These are phyloP conservation scores for Pleurotus cornucopiae DNA, from an alignment of 768 basidiomycete genomes.

Conservation along the genomic window DNA sequence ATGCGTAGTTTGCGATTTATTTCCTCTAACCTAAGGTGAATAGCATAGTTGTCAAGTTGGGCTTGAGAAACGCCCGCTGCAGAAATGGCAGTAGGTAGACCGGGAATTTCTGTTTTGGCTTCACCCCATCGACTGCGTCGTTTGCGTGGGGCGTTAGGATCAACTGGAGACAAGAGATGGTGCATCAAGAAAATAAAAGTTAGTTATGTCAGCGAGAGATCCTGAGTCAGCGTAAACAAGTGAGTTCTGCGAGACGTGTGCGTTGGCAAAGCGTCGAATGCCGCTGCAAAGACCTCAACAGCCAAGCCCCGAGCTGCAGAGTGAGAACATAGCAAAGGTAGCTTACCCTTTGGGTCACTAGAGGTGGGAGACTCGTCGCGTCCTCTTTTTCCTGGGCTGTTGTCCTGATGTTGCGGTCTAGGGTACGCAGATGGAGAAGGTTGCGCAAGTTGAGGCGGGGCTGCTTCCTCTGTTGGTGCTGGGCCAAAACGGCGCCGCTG, in stretches of 20 bases:
- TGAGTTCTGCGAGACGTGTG: conserved; percentile 21
- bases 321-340: conserved; percentile 14
- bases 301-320: conserved; percentile 11
- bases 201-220: conserved; percentile 52
- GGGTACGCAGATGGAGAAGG: conserved; percentile 86
- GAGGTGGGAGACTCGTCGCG: conserved; percentile 64
- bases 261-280: conserved; percentile 15
- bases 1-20: conserved; percentile 92
- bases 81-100: conserved; percentile 90
- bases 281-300: conserved; percentile 17
- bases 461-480: conserved; percentile 74
- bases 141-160: conserved; percentile 86
- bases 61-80: conserved; percentile 91
- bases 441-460: conserved; percentile 82
- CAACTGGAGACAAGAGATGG: conserved; percentile 50
- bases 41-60: conserved; percentile 97
- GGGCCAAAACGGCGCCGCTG: conserved; percentile 90
- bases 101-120: conserved; percentile 85
- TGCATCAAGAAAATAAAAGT: conserved; percentile 32
- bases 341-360: conserved; percentile 74
- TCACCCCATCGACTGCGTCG: conserved; percentile 98
- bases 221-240: conserved; percentile 32
- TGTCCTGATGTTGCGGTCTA: conserved; percentile 48
- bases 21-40: conserved; percentile 93
- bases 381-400: conserved; percentile 55